These are phyloP conservation scores for Colletotrichum filicis DNA, from an alignment of 2,329 filamentous ascomycete species.

Conservation along the genomic window DNA sequence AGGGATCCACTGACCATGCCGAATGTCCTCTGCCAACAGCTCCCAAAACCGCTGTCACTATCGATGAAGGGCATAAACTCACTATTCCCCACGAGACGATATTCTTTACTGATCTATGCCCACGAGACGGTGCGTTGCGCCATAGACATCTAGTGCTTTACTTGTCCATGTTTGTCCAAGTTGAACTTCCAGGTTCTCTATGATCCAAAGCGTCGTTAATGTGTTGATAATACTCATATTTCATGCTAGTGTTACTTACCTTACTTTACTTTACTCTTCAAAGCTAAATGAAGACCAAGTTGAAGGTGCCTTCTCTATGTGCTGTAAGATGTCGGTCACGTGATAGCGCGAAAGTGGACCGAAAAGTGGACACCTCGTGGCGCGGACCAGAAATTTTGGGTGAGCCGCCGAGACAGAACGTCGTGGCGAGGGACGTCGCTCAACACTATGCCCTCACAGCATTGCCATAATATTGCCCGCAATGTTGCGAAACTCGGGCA, in stretches of 20 bases:
- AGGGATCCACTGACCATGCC: background rate
- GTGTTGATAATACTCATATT: background rate
- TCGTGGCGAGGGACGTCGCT: constrained; percentile 10
- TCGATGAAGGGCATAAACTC: background rate
- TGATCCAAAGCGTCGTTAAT: background rate
- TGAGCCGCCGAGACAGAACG: background rate
- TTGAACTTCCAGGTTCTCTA: background rate
- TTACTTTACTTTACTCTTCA: background rate
- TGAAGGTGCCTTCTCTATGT: no score
- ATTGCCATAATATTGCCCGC: constrained; percentile 3
- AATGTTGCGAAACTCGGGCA: constrained; percentile 45
- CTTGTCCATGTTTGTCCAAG: background rate
- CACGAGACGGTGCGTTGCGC: background rate
- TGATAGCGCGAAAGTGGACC: constrained; percentile 27
- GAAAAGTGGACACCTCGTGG: background rate
- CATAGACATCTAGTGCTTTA: background rate
- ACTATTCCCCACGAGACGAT: no score
- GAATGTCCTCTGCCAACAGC: background rate
- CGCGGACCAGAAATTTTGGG: constrained; percentile 33
- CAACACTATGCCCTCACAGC: background rate
- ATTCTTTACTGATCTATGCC: background rate
- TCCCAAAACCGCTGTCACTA: no score
- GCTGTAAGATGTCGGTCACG: background rate
- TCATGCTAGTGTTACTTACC: background rate
- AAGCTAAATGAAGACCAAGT: background rate